Evolutionary conservation across 169 alveolate species (phyloP), one percentile per base, ranked within the genome.

Genomic region (Eimeria brunetti): DNA sequence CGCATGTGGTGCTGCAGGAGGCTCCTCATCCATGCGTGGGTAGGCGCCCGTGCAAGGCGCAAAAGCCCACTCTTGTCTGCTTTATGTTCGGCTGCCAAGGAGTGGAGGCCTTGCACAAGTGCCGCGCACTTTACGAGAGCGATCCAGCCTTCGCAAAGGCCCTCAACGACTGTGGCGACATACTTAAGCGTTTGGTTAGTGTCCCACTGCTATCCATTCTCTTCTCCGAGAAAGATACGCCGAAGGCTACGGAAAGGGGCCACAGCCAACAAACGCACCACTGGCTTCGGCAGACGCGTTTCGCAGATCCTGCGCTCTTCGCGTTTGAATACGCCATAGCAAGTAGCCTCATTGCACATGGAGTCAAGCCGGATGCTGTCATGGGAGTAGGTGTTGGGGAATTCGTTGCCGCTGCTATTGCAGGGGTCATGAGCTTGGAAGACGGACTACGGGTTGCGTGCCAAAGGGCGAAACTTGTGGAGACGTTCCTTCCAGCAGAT

Each of bases 291-390:
- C 95, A 96, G 85, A 84, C 96, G 33, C 95, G 91, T 60, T 93
- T 71, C 88, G 97, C 97, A 14, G 98, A 97, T 80, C 96, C 97
- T 75, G 98, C 98, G 18, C 96, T 97, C 81, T 97, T 97, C 78
- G 94, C 98, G 4, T 94, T 97, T 51, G 97, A 97, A 84, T 97
- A 89, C 18, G 97, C 98, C 14, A 91, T 97, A 22, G 97, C 97
- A 64, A 90, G 95, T 62, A 89, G 94, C 46, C 90, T 96, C 96
- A 96, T 91, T 58, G 94, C 98, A 22, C 94, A 96, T 36, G 98
- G 98, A 51, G 96, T 97, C 85, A 76, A 91, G 76, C 98, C 98
- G 20, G 97, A 94, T 27, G 98, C 96, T 30, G 96, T 94, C 14
- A 88, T 97, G 69, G 98, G 98, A 1, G 94, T 94, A 44, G 96